phyloP scores from a whole-genome alignment of 2,329 filamentous ascomycete genomes.

The Aspergillus phoenicis region DNA sequence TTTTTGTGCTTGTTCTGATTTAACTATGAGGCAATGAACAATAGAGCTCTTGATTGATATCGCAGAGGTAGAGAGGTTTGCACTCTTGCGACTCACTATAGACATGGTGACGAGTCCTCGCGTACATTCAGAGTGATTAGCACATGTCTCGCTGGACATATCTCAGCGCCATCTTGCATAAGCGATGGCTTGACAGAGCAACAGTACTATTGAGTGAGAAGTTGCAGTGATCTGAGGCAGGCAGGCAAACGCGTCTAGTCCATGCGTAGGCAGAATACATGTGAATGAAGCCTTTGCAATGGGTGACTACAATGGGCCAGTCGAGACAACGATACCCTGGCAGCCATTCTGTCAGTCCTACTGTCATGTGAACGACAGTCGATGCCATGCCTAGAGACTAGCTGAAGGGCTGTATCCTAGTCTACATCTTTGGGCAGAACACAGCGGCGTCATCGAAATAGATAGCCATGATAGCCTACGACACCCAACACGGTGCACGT shows the following conservation, averaged over 20 bases:
- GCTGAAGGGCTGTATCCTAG: background rate
- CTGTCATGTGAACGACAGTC: background rate
- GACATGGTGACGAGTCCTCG: too few species aligned
- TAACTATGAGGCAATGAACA: too few species aligned
- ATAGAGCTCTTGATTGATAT: too few species aligned
- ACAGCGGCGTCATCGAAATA: background rate
- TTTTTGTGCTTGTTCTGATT: too few species aligned
- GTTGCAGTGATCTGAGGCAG: too few species aligned
- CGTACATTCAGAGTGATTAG: too few species aligned
- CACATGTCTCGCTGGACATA: too few species aligned
- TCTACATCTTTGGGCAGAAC: background rate
- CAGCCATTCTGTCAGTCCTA: background rate
- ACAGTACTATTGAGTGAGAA: too few species aligned
- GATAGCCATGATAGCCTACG: background rate
- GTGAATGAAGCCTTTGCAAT: background rate
- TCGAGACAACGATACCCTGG: background rate
- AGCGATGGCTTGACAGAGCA: too few species aligned
- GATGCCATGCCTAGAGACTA: background rate
- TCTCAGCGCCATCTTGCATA: too few species aligned
- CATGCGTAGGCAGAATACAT: background rate
- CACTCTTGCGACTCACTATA: too few species aligned
- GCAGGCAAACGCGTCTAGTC: background rate
- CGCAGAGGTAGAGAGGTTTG: too few species aligned
- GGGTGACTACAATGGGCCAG: background rate
- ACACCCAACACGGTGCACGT: background rate